phyloP scores from a whole-genome alignment of 768 basidiomycete genomes.

The Termitomyces sp. region DNA sequence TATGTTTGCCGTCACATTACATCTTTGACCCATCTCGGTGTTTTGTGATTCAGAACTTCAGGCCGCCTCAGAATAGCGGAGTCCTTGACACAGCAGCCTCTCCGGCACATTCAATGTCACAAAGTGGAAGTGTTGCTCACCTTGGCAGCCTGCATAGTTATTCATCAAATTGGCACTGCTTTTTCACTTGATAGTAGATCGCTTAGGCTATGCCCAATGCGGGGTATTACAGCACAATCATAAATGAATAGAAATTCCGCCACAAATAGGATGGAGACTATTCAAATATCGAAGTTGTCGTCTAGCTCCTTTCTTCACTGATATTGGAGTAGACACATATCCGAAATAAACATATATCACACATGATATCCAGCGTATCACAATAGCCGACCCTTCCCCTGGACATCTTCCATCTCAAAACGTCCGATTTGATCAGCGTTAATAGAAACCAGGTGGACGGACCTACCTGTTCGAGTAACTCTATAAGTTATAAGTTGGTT shows the following conservation, averaged over 20 bases:
- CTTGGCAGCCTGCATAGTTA: conserved; percentile 2
- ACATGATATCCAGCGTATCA: conserved; percentile 35
- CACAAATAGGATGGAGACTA: not conserved
- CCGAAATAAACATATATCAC: conserved; percentile 3
- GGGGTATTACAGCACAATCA: not conserved
- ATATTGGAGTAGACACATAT: conserved; percentile 36
- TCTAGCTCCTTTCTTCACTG: conserved; percentile 66
- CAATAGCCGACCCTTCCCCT: conserved; percentile 55
- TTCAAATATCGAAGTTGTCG: conserved; percentile 61
- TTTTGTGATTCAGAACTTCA: conserved; percentile 20
- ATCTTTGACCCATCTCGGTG: not conserved
- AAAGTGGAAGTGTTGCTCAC: not conserved
- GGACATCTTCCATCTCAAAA: conserved; percentile 53
- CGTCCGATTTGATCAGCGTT: conserved; percentile 21
- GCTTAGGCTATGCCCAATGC: not conserved
- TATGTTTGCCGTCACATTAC: not conserved
- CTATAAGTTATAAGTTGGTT: conserved; percentile 82
- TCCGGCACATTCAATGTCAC: conserved; percentile 6
- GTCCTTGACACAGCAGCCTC: conserved; percentile 6
- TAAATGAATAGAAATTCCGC: not conserved
- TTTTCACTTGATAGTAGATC: not conserved
- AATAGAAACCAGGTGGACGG: conserved; percentile 9
- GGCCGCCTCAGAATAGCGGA: conserved; percentile 15
- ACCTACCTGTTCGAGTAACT: conserved; percentile 81
- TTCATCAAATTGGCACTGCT: conserved; percentile 7